Conservation (phyloP, 2,329 filamentous ascomycete genomes). For the Sporothrix brunneoviolacea region DNA sequence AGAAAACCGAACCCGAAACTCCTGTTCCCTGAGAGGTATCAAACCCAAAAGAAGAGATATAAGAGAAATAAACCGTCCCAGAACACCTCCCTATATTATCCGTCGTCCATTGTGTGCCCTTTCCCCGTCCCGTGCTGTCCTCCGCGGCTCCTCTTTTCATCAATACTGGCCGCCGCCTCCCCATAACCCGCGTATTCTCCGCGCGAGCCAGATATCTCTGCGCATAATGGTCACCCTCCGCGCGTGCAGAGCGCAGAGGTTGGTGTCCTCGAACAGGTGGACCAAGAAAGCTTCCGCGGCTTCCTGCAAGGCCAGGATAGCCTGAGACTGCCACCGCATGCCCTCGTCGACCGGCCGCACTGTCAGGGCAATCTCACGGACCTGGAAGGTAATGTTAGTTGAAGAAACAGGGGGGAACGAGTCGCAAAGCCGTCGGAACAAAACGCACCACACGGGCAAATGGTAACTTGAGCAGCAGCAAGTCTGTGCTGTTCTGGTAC, state of each 20-base stretch:
- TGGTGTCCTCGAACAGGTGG: constrained; percentile 93
- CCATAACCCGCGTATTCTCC: constrained; percentile 72
- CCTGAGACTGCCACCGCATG: constrained; percentile 92
- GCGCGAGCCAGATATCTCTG: constrained; percentile 92
- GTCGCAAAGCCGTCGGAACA: constrained; percentile 11
- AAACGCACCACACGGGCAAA: constrained; percentile 64
- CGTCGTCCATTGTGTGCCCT: too few species aligned
- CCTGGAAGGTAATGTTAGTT: constrained; percentile 27
- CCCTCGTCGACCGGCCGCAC: constrained; percentile 58
- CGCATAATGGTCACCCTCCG: constrained; percentile 97
- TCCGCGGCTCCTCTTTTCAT: too few species aligned
- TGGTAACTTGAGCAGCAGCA: constrained; percentile 73
- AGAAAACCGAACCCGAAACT: constrained; percentile 3
- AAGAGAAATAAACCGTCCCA: background rate
- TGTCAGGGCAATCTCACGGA: constrained; percentile 66
- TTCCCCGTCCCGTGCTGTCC: too few species aligned
- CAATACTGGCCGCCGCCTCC: constrained; percentile 54
- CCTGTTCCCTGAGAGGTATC: constrained; percentile 3
- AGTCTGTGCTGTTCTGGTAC: constrained; percentile 84
- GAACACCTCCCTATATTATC: background rate
- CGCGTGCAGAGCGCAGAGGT: constrained; percentile 93
- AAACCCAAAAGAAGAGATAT: background rate
- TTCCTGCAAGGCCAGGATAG: constrained; percentile 88
- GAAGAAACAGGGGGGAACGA: background rate
- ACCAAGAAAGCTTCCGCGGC: constrained; percentile 94